Evolutionary conservation across 169 alveolate species (phyloP).

Genomic region (Plasmodium adleri): DNA sequence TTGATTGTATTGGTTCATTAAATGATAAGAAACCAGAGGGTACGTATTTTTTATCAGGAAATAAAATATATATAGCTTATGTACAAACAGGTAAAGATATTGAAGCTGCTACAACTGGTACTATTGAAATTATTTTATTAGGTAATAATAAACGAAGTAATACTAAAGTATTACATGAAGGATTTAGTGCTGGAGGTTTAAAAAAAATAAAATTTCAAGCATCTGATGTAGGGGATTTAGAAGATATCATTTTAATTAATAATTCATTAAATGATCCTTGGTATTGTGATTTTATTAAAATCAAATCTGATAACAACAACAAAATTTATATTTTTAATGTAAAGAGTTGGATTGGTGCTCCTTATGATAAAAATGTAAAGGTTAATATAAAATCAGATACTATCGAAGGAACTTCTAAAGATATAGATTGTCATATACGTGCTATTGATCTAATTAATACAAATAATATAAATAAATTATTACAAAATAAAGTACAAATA

Average conservation of each 20-base stretch:
- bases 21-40: conserved; percentile 80
- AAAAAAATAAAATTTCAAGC: conserved; percentile 87
- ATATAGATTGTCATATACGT: conserved; percentile 88
- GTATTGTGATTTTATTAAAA: conserved; percentile 89
- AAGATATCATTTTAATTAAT: conserved; percentile 85
- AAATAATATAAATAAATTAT: conserved; percentile 34
- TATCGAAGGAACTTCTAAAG: conserved; percentile 86
- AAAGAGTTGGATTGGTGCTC: conserved; percentile 90
- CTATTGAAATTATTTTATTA: conserved; percentile 81
- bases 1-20: conserved; percentile 88
- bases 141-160: conserved; percentile 88
- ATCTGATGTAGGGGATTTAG: conserved; percentile 89
- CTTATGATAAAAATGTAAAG: conserved; percentile 84
- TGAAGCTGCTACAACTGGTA: conserved; percentile 89
- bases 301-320: conserved; percentile 78
- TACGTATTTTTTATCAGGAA: conserved; percentile 69
- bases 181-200: conserved; percentile 82
- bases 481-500: conserved; percentile 76
- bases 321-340: conserved; percentile 84
- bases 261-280: conserved; percentile 88
- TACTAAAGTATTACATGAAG: conserved; percentile 83
- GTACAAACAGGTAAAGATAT: conserved; percentile 86
- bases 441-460: conserved; percentile 85
- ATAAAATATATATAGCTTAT: conserved; percentile 83
- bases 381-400: conserved; percentile 81